A percentile compares a stretch with the other conserved stretches of the same genome.
These are phyloP conservation scores for Globisporangium irregulare DNA, from an alignment of 352 stramenopile species.

Conservation along the genomic window DNA sequence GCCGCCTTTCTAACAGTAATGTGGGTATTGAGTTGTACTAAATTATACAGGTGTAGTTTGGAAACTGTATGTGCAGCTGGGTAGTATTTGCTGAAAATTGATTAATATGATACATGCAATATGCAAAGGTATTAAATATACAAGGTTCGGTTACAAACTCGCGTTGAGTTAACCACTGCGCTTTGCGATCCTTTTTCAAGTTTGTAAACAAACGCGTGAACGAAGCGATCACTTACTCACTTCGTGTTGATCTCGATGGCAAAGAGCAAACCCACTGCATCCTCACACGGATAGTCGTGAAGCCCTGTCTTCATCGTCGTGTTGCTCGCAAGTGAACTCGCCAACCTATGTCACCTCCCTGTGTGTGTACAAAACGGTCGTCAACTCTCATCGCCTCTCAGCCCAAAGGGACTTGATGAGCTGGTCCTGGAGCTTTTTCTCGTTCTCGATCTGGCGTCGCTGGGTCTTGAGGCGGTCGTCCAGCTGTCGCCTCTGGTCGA, in stretches of 20 bases:
- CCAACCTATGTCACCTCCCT: too few relatives aligned
- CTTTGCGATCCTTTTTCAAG: neutral
- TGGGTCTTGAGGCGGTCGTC: conserved; percentile 23
- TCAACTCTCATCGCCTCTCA: neutral
- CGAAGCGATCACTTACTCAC: neutral
- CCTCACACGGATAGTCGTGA: too few relatives aligned
- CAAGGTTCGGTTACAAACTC: too few relatives aligned
- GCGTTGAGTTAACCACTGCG: too few relatives aligned
- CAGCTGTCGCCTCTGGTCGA: conserved; percentile 24
- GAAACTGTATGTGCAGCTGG: too few relatives aligned
- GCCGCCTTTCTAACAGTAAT: neutral
- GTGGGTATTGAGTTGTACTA: neutral
- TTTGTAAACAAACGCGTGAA: neutral
- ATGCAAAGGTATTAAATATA: neutral
- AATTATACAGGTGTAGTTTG: neutral
- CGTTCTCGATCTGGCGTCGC: conserved; percentile 25
- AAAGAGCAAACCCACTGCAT: too few relatives aligned
- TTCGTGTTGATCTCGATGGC: neutral
- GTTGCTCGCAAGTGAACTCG: too few relatives aligned
- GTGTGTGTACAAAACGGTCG: neutral
- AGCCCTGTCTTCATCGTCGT: too few relatives aligned
- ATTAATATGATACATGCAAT: neutral
- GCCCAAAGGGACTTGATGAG: conserved; percentile 20
- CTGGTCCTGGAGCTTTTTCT: conserved; percentile 34
- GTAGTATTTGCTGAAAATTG: too few relatives aligned